phyloP scores from a whole-genome alignment of 805 yeast species.

The Starmerella gropengiesseri region DNA sequence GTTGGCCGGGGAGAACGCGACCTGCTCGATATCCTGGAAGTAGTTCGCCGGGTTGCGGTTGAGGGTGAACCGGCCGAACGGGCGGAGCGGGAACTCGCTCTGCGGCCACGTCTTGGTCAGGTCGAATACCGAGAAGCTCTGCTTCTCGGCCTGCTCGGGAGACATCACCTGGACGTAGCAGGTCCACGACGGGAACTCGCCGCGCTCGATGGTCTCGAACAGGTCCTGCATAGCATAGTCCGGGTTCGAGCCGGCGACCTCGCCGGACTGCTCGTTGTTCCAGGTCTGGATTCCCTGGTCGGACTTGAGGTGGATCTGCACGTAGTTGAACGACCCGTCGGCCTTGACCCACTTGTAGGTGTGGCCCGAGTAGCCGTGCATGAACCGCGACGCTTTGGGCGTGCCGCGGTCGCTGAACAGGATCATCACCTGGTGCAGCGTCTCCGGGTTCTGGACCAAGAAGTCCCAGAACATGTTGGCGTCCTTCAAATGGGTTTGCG shows the following conservation, averaged over 20 bases:
- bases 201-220: slow-evolving; percentile 38
- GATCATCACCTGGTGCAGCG: slow-evolving; percentile 46
- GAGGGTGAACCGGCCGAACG: slow-evolving; percentile 44
- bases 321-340: slow-evolving; percentile 43
- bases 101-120: slow-evolving; percentile 53
- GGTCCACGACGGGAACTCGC: slow-evolving; percentile 43
- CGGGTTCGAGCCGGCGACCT: slow-evolving; percentile 40
- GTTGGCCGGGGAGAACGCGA: slow-evolving; percentile 64
- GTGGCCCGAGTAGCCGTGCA: slow-evolving; percentile 59
- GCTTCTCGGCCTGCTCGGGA: slow-evolving; percentile 44
- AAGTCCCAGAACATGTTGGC: slow-evolving; percentile 50
- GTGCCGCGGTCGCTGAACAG: slow-evolving; percentile 53
- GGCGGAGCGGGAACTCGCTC: slow-evolving; percentile 42
- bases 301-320: slow-evolving; percentile 43
- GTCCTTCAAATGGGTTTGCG: slow-evolving; percentile 50
- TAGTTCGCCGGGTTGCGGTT: slow-evolving; percentile 49
- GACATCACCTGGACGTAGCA: slow-evolving; percentile 51
- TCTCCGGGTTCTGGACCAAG: slow-evolving; percentile 44
- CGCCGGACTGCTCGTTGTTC: slow-evolving; percentile 38
- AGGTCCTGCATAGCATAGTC: slow-evolving; percentile 40
- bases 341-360: slow-evolving; percentile 47
- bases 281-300: slow-evolving; percentile 43
- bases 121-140: slow-evolving; percentile 40
- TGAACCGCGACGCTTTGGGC: slow-evolving; percentile 43
- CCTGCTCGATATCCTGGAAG: slow-evolving; percentile 42